Evolutionary conservation across 176 grass and related monocot species (phyloP), one percentile per base, ranked within the genome.

Genomic region (Tillandsia fasciculata): DNA sequence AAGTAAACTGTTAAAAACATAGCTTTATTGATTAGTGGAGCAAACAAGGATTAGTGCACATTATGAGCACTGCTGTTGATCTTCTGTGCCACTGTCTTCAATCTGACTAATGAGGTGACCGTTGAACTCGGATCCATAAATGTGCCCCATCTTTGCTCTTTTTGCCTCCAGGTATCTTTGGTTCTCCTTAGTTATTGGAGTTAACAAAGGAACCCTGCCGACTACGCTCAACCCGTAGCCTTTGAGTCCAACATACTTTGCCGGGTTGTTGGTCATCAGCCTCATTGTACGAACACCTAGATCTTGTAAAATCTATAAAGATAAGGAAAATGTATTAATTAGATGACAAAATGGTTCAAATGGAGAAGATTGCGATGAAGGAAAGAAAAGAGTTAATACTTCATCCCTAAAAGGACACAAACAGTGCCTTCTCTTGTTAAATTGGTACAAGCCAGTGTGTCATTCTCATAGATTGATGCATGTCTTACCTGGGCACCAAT

Each of bases 131-230:
- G 51, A 70, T 71, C 74, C 88, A 72, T 92, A 96, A 63, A 92
- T 64, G 68, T 96, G 83, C 0, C 92, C 88, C 88, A 91, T 96
- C 70, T 89, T 91, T 50, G 82, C 63, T 73, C 92, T 76, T 72
- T 92, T 96, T 48, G 88, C 74, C 77, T 92, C 89, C 83, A 92
- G 79, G 72, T 97, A 97, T 64, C 89, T 83, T 59, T 72, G 53
- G 26, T 97, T 97, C 69, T 97, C 94, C 26, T 79, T 90, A 52
- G 86, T 97, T 78, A 97, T 97, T 27, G 93, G 93, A 63, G 93
- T 97, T 63, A 87, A 53, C 50, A 97, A 78, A 15, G 89, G 89
- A 79, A 92, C 89, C 56, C 94, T 87, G 48, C 83, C 86, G 10
- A 77, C 50, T 17, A 92, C 77, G 74, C 89, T 97, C 63, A 97